Percentiles rank a stretch among this genome's conserved stretches.
Evolutionary conservation across 179 eudicot species (phyloP).

Genomic region (Spinacia oleracea): DNA sequence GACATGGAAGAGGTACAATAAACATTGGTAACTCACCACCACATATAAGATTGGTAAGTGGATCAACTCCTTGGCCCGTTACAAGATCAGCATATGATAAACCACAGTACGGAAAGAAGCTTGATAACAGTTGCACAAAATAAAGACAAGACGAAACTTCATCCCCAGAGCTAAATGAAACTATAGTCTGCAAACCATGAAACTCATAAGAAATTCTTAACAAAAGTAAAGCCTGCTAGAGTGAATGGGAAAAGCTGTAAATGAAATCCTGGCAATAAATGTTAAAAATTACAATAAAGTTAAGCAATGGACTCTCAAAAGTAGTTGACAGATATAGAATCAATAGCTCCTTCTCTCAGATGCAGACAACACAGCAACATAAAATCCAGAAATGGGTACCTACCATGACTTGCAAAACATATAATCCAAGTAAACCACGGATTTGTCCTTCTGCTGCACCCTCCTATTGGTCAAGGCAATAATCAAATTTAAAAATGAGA

Average conservation of each 20-base stretch:
- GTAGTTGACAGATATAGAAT: background rate
- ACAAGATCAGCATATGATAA: conserved; percentile 63
- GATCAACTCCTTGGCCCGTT: conserved; percentile 60
- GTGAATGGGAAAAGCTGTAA: conserved; percentile 6
- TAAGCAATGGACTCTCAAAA: background rate
- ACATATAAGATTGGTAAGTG: conserved; percentile 29
- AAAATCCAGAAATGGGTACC: conserved; percentile 20
- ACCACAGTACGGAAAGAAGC: conserved; percentile 57
- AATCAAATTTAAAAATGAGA: conserved; percentile 18
- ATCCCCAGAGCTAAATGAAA: conserved; percentile 49
- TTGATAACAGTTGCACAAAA: conserved; percentile 52
- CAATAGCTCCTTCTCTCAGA: background rate
- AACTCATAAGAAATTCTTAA: background rate
- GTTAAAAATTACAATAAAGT: background rate
- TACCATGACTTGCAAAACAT: conserved; percentile 75
- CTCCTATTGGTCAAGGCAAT: conserved; percentile 49
- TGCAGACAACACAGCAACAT: conserved; percentile 13
- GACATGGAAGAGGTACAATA: background rate
- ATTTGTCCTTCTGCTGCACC: conserved; percentile 49
- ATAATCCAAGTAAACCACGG: conserved; percentile 66
- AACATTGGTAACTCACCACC: conserved; percentile 43
- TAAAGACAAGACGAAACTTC: conserved; percentile 40
- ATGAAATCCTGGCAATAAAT: background rate
- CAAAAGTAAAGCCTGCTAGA: conserved; percentile 3
- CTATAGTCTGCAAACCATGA: conserved; percentile 53